Evolutionary conservation across 2,329 filamentous ascomycete species (phyloP), one percentile per base, ranked within the genome.

Genomic region (Trichophyton verrucosum): DNA sequence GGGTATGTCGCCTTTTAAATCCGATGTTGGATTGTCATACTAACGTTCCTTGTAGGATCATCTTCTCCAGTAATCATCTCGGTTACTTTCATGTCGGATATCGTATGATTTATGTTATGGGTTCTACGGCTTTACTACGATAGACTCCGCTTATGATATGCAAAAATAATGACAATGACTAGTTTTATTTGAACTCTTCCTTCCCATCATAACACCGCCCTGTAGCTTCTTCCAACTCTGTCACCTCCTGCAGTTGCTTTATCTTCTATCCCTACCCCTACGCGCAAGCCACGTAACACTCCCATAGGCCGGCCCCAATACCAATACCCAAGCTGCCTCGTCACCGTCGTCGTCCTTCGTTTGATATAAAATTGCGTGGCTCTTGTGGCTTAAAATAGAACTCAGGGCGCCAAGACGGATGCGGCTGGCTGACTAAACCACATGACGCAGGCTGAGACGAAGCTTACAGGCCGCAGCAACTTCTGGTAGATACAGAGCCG

Each of bases 31-130:
- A 17, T 9, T 56, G 24, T 33, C 36, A 60, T 22, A 40, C 68
- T 71, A 67, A 71, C 59, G 42, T 22, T 22, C 27, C 27, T 33
- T 58, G 7, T 63, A 78, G 73, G 82, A 84, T 70, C 81, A 74
- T 27, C 74, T 81, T 55, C 73, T 81, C 59, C 79, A 81, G 71
- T 81, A 69, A 76, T 71, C 57, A 6, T 36, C 33, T 13, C 33
- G 2, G 33, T 15, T 44, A 15, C 40, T n/a, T 11, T 9, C 27
- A 49, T n/a, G 27, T 11, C 49, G 13, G 15, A 7, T 22, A 36
- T 36, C 15, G 6, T 36, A 36, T 36, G 15, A 55, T 55, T 36
- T 3, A 36, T 55, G 49, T 27, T 20, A 55, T 55, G 30, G n/a
- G 17, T 55, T 36, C 17, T 36, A n/a, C 20, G 9, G 33, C 11